These are phyloP conservation scores for Trichothecium sympodiale DNA, from an alignment of 2,329 filamentous ascomycete species.

Conservation along the genomic window DNA sequence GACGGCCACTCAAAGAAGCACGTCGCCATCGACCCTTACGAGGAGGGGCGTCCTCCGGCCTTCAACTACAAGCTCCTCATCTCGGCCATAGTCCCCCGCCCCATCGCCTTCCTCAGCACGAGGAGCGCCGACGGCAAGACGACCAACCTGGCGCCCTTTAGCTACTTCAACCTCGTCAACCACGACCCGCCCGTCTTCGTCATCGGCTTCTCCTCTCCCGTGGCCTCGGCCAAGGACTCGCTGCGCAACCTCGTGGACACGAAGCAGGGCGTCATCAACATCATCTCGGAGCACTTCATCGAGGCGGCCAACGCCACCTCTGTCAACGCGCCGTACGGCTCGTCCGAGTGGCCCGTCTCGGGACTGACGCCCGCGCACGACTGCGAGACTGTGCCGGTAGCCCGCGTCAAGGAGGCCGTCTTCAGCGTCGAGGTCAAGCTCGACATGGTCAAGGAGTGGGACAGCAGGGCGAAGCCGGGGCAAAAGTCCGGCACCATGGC, in stretches of 20 bases:
- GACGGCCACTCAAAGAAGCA: slow-evolving; percentile 35
- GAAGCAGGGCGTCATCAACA: slow-evolving; percentile 73
- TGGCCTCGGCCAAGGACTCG: slow-evolving; percentile 61
- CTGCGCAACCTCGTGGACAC: slow-evolving; percentile 62
- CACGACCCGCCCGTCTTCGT: slow-evolving; percentile 82
- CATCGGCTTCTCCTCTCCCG: slow-evolving; percentile 35
- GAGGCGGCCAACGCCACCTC: slow-evolving; percentile 79
- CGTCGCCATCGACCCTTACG: slow-evolving; percentile 72
- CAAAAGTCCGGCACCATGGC: slow-evolving; percentile 65
- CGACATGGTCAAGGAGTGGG: slow-evolving; percentile 65
- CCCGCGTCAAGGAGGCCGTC: slow-evolving; percentile 71
- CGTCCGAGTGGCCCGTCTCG: slow-evolving; percentile 68
- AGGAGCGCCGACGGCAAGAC: slow-evolving; percentile 44
- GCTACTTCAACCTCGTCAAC: slow-evolving; percentile 72
- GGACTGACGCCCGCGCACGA: slow-evolving; percentile 61
- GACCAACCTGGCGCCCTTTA: slow-evolving; percentile 75
- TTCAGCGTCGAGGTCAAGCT: slow-evolving; percentile 76
- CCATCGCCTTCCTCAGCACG: slow-evolving; percentile 57
- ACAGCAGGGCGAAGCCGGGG: slow-evolving; percentile 57
- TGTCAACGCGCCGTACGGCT: slow-evolving; percentile 67
- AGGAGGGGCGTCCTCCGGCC: slow-evolving; percentile 49
- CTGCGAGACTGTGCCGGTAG: slow-evolving; percentile 54
- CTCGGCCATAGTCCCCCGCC: slow-evolving; percentile 69
- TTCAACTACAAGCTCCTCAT: slow-evolving; percentile 93
- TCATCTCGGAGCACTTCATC: slow-evolving; percentile 72